Percentiles rank a stretch among this genome's conserved stretches.
Evolutionary conservation across 2,329 filamentous ascomycete genomes (phyloP).

Genomic region (Phaeosphaeria sp.): DNA sequence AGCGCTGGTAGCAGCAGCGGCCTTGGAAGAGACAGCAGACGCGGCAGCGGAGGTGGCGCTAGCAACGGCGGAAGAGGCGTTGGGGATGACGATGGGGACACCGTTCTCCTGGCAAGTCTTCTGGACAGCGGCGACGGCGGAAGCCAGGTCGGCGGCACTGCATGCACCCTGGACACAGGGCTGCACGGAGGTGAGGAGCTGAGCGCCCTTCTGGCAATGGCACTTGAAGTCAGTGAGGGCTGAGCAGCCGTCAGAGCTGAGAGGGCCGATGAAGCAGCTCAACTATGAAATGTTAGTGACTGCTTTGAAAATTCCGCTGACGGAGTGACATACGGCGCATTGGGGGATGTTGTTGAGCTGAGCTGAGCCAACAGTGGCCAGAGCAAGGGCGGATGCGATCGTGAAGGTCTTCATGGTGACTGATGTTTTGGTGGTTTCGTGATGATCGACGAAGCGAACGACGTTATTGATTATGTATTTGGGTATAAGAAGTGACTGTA

Average conservation of each 20-base stretch:
- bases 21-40: constrained; percentile 3
- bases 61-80: constrained; percentile 13
- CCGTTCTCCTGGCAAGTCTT: constrained; percentile 43
- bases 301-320: not conserved
- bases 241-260: constrained; percentile 54
- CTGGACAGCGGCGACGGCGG: constrained; percentile 37
- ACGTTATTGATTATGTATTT: constrained; percentile 7
- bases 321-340: constrained; percentile 52
- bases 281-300: constrained; percentile 47
- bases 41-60: constrained; percentile 8
- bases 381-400: constrained; percentile 48
- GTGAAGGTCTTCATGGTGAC: constrained; percentile 49
- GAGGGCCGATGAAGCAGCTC: constrained; percentile 53
- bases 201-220: constrained; percentile 53
- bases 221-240: constrained; percentile 54
- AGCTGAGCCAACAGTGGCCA: constrained; percentile 54
- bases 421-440: constrained; percentile 11
- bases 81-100: constrained; percentile 37
- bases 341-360: constrained; percentile 54
- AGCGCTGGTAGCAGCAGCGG: constrained; percentile 8
- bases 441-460: constrained; percentile 17
- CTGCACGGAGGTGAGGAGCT: constrained; percentile 49
- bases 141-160: constrained; percentile 44
- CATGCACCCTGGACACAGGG: constrained; percentile 57
- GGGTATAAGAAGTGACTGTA: constrained; percentile 20